These are phyloP conservation scores for Penicillium simplicissimum DNA, from an alignment of 495 filamentous ascomycete species.

Conservation along the genomic window DNA sequence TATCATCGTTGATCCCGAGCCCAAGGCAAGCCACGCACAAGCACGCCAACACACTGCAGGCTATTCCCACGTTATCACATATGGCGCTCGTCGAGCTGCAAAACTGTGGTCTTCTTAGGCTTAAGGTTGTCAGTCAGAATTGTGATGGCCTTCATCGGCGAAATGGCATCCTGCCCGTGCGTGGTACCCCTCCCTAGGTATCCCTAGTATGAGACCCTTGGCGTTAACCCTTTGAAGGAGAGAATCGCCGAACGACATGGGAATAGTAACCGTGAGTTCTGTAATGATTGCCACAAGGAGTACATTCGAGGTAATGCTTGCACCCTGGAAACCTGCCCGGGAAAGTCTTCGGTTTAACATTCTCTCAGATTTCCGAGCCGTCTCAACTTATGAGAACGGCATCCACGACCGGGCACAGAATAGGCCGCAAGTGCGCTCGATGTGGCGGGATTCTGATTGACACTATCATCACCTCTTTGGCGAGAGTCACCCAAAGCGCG, in stretches of 20 bases:
- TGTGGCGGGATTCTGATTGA: conserved; percentile 2
- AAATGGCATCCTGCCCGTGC: neutral
- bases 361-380: neutral
- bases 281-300: neutral
- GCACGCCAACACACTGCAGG: neutral
- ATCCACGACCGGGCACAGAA: conserved; percentile 10
- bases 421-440: conserved; percentile 4
- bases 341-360: neutral
- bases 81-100: neutral
- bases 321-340: neutral
- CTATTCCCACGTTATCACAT: neutral
- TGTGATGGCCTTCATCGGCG: neutral
- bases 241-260: neutral
- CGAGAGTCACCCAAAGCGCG: neutral
- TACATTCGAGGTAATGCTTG: neutral
- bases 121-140: neutral
- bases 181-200: neutral
- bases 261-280: neutral
- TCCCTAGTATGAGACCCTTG: neutral
- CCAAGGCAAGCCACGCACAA: neutral
- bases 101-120: neutral
- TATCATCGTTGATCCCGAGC: neutral
- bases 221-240: neutral
- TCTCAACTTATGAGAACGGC: conserved; percentile 5
- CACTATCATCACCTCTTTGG: conserved; percentile 7